A percentile compares a stretch with the other conserved stretches of the same genome.
Conservation (phyloP, 2,329 filamentous ascomycete species). For the Colletotrichum noveboracense region DNA sequence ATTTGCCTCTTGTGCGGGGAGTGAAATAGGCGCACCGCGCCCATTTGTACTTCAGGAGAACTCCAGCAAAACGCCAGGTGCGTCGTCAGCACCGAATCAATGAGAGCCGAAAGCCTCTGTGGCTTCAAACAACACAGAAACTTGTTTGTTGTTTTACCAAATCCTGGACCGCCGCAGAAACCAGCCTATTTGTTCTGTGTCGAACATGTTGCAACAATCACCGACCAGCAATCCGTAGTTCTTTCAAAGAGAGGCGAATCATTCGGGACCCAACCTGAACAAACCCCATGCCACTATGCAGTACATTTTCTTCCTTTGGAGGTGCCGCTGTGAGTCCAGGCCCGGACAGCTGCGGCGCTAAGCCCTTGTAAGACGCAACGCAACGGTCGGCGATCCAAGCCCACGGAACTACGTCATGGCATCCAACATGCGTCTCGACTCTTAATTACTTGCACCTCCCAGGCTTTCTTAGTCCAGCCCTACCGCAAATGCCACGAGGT, state of each 20-base stretch:
- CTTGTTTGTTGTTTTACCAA: not conserved
- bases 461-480: not conserved
- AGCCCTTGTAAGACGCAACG: not conserved
- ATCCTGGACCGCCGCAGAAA: not conserved
- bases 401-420: slow-evolving; percentile 9
- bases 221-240: not conserved
- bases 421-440: not conserved
- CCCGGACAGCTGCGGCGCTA: not conserved
- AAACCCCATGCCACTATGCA: not conserved
- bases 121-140: not conserved
- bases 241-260: not conserved
- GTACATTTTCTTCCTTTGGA: not conserved
- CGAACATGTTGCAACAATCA: not conserved
- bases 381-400: not conserved
- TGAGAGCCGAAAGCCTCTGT: not conserved
- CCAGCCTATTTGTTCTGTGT: not conserved
- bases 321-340: not conserved
- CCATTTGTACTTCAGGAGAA: not conserved
- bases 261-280: rapidly evolving
- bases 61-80: rapidly evolving
- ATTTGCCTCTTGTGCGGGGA: not conserved
- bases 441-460: not conserved
- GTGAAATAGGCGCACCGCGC: not conserved
- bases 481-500: not conserved
- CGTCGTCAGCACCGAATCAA: not conserved